phyloP scores from a whole-genome alignment of 2,329 filamentous ascomycete species.

The Calonectria crousiana region DNA sequence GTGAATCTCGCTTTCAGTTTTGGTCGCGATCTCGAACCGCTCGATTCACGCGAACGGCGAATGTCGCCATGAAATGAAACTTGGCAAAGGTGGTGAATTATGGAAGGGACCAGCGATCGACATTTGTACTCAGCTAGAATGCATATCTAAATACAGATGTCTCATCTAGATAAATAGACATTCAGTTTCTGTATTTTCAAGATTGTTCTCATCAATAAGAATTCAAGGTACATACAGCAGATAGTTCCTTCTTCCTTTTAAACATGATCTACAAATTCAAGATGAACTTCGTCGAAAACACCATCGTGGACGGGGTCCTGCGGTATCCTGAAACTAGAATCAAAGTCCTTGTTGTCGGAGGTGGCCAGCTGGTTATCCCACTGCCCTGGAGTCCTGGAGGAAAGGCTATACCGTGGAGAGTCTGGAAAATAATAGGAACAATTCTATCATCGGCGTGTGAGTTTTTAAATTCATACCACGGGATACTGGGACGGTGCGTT shows the following conservation, averaged over 20 bases:
- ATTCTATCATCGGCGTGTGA: not conserved
- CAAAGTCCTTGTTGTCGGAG: not conserved
- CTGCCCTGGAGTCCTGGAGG: not conserved
- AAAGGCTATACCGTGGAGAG: not conserved
- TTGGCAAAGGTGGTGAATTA: too few species aligned
- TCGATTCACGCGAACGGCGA: too few species aligned
- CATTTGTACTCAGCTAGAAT: too few species aligned
- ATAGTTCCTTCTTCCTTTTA: too few species aligned
- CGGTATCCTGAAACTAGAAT: not conserved
- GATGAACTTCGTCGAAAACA: not conserved
- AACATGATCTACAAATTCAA: not conserved
- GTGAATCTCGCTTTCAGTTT: too few species aligned
- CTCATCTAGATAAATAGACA: constrained; percentile 77
- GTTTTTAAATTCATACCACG: not conserved
- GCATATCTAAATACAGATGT: too few species aligned
- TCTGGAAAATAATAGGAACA: not conserved
- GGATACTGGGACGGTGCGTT: not conserved
- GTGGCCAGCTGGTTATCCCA: not conserved
- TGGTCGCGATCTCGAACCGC: too few species aligned
- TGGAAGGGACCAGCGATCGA: too few species aligned
- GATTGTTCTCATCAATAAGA: too few species aligned
- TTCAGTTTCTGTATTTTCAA: not conserved
- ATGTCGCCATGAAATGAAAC: too few species aligned
- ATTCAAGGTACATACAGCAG: not conserved
- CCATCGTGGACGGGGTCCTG: not conserved